Evolutionary conservation across 768 basidiomycete species (phyloP).

Genomic region (Trametes elegans): DNA sequence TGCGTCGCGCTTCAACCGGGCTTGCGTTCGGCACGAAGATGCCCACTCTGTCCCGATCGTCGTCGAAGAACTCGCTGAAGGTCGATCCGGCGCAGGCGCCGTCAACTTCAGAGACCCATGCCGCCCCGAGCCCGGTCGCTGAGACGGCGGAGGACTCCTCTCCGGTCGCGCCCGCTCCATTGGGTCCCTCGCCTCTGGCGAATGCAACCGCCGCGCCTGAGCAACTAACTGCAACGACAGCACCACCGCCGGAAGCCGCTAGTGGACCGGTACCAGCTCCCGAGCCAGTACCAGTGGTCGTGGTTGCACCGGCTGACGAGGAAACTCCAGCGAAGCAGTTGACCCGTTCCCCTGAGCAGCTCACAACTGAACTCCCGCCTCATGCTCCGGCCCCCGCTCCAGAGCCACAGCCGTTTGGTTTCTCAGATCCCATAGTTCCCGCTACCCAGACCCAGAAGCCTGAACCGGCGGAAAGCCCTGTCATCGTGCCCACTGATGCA

Average conservation of each 20-base stretch:
- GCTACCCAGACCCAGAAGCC: conserved; percentile 9
- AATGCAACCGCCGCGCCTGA: not conserved
- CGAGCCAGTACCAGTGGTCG: not conserved
- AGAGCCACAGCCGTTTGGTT: conserved; percentile 11
- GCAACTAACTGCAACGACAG: not conserved
- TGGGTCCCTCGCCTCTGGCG: conserved; percentile 28
- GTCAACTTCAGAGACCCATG: conserved; percentile 19
- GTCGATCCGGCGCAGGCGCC: conserved; percentile 35
- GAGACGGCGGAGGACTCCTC: conserved; percentile 39
- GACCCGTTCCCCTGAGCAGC: conserved; percentile 10
- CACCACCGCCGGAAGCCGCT: not conserved
- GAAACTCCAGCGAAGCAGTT: conserved; percentile 1
- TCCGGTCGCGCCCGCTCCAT: conserved; percentile 10
- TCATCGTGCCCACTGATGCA: not conserved
- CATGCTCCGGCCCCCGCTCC: not conserved
- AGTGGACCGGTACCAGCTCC: not conserved
- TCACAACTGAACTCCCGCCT: not conserved
- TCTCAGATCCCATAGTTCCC: conserved; percentile 16
- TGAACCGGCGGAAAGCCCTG: not conserved
- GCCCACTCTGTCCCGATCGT: conserved; percentile 13
- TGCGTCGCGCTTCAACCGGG: conserved; percentile 60
- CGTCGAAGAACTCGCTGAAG: conserved; percentile 29
- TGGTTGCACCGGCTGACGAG: not conserved
- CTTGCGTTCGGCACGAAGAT: conserved; percentile 36
- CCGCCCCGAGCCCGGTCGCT: conserved; percentile 60